Evolutionary conservation across 1,284 basidiomycete species (phyloP).

Genomic region (Mycena citricolor): DNA sequence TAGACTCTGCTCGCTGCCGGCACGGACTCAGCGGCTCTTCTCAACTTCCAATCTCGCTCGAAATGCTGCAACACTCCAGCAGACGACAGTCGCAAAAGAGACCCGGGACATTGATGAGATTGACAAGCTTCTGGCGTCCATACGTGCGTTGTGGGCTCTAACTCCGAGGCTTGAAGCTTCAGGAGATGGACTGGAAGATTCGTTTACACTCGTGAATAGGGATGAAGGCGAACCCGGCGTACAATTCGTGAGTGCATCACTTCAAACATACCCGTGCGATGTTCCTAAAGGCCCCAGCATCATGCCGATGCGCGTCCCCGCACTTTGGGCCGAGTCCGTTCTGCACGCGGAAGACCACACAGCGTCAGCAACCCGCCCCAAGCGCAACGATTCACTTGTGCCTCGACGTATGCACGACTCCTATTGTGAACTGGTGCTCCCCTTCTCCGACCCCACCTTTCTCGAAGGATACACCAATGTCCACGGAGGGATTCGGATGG

Average conservation of each 20-base stretch:
- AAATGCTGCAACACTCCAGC: no score
- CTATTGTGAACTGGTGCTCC: constrained; percentile 63
- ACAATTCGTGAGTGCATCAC: constrained; percentile 44
- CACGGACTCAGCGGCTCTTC: no score
- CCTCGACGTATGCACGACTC: constrained; percentile 68
- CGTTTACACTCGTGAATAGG: constrained; percentile 35
- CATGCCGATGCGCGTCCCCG: constrained; percentile 50
- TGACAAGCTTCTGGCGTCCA: constrained; percentile 54
- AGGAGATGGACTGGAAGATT: background rate
- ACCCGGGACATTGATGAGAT: constrained; percentile 58
- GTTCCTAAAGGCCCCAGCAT: constrained; percentile 33
- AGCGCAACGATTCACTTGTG: constrained; percentile 29
- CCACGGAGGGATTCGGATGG: constrained; percentile 64
- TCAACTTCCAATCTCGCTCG: no score
- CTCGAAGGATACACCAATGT: constrained; percentile 72
- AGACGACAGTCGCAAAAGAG: constrained; percentile 42
- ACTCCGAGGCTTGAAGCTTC: no score
- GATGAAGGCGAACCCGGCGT: constrained; percentile 54
- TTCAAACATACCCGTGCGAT: background rate
- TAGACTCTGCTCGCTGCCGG: background rate
- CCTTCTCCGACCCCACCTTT: constrained; percentile 58
- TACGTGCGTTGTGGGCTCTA: no score
- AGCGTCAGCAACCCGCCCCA: constrained; percentile 21
- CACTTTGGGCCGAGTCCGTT: constrained; percentile 60
- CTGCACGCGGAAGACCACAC: constrained; percentile 30